Percentiles rank a stretch among this genome's conserved stretches.
phyloP scores from a whole-genome alignment of 768 basidiomycete species.

The Mycena amicta region DNA sequence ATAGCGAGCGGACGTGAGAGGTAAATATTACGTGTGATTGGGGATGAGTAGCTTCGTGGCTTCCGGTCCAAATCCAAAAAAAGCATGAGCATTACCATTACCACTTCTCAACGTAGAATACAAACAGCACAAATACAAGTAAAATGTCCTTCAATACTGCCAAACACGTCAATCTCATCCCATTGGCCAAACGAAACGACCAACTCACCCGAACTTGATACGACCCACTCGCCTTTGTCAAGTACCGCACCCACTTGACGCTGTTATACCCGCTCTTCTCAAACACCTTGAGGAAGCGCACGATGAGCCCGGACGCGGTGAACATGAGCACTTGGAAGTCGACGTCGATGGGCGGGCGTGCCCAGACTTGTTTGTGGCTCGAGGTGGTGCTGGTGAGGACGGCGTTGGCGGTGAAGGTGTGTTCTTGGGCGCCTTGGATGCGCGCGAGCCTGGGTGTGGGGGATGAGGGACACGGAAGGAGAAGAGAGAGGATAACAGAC shows the following conservation, averaged over 20 bases:
- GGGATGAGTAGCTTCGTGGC: too few species aligned
- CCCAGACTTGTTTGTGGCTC: slow-evolving; percentile 88
- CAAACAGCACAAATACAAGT: background rate
- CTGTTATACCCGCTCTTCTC: slow-evolving; percentile 95
- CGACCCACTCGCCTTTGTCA: slow-evolving; percentile 89
- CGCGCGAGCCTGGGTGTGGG: slow-evolving; percentile 72
- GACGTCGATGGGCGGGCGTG: slow-evolving; percentile 94
- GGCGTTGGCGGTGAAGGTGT: slow-evolving; percentile 81
- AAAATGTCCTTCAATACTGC: background rate
- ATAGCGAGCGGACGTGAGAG: too few species aligned
- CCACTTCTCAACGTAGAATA: too few species aligned
- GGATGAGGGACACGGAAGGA: slow-evolving; percentile 9
- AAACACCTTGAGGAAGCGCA: slow-evolving; percentile 97
- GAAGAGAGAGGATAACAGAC: slow-evolving; percentile 43
- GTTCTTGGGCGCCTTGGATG: slow-evolving; percentile 91
- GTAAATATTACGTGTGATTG: too few species aligned
- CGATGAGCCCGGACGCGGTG: slow-evolving; percentile 93
- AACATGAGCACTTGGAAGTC: slow-evolving; percentile 99
- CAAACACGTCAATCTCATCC: background rate
- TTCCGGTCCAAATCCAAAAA: too few species aligned
- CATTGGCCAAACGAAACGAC: background rate
- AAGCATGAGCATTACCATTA: too few species aligned
- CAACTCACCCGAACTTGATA: slow-evolving; percentile 90
- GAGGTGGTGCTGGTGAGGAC: slow-evolving; percentile 81
- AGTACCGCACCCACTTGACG: slow-evolving; percentile 94